These are phyloP conservation scores for Serendipita sp. DNA, from an alignment of 768 basidiomycete genomes.

Conservation along the genomic window DNA sequence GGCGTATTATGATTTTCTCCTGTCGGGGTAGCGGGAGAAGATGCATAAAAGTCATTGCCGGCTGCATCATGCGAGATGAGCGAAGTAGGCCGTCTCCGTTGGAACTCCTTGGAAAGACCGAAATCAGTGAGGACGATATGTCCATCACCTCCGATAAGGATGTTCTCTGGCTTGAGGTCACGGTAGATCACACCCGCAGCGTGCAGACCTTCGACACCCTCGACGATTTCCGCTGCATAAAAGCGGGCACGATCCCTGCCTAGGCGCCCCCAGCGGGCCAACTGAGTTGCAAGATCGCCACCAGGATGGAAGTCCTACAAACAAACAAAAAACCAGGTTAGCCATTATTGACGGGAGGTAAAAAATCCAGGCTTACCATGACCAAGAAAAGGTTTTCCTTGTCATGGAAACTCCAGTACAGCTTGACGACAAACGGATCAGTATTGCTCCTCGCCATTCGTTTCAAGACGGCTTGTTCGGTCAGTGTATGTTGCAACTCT, in stretches of 20 bases:
- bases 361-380: constrained; percentile 41
- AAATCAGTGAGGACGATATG: constrained; percentile 98
- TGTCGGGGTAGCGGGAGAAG: constrained; percentile 24
- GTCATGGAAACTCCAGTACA: constrained; percentile 97
- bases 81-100: constrained; percentile 27
- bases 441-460: constrained; percentile 66
- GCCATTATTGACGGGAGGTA: neutral
- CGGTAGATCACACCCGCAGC: constrained; percentile 92
- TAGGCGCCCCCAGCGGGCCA: constrained; percentile 86
- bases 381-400: constrained; percentile 93
- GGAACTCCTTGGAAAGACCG: constrained; percentile 84
- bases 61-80: constrained; percentile 12
- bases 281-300: constrained; percentile 92
- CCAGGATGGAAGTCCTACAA: constrained; percentile 82
- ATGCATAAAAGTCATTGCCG: constrained; percentile 34
- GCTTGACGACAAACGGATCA: constrained; percentile 89
- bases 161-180: constrained; percentile 93
- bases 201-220: constrained; percentile 90
- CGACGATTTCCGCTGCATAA: constrained; percentile 94
- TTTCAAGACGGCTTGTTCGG: constrained; percentile 90
- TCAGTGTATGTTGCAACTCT: constrained; percentile 89
- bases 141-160: constrained; percentile 84
- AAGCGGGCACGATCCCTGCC: constrained; percentile 90
- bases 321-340: neutral
- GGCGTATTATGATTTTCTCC: constrained; percentile 25